Conservation (phyloP, 108 stramenopile species). For the Ochromonas danica region DNA sequence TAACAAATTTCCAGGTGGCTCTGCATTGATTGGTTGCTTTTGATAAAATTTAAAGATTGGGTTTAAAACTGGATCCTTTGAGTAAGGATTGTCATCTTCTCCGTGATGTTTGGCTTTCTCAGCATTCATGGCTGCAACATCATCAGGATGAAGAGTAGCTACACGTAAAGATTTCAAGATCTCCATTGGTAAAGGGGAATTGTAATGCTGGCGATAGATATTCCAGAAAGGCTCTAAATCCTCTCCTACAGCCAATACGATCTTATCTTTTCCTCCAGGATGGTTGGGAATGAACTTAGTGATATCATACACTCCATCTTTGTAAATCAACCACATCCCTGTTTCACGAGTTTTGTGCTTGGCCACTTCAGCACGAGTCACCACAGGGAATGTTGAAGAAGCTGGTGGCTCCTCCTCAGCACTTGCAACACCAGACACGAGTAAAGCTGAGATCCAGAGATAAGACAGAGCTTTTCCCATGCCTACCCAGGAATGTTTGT, state of each 20-base stretch:
- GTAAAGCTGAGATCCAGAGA: no score
- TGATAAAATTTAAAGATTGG: constrained; percentile 53
- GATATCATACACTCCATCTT: constrained; percentile 87
- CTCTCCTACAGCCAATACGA: constrained; percentile 75
- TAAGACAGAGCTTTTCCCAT: no score
- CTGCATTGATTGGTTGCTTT: constrained; percentile 67
- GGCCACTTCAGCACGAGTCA: constrained; percentile 53
- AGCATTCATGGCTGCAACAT: not conserved
- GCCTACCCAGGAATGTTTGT: no score
- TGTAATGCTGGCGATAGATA: constrained; percentile 60
- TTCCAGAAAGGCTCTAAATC: constrained; percentile 76
- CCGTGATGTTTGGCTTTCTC: not conserved
- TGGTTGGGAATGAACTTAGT: constrained; percentile 76
- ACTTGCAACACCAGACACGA: no score
- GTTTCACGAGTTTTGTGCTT: constrained; percentile 51
- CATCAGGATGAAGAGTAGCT: constrained; percentile 38
- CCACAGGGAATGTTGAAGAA: no score
- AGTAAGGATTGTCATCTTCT: constrained; percentile 48
- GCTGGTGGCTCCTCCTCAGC: no score
- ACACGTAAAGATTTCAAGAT: constrained; percentile 44
- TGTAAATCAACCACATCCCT: constrained; percentile 81
- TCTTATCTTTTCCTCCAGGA: constrained; percentile 76
- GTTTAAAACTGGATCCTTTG: constrained; percentile 64
- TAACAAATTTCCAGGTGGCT: constrained; percentile 63
- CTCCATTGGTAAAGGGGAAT: constrained; percentile 32